Percentiles rank a stretch among this genome's conserved stretches.
phyloP scores from a whole-genome alignment of 2,329 filamentous ascomycete genomes.

The Beauveria scarabaeidicola region DNA sequence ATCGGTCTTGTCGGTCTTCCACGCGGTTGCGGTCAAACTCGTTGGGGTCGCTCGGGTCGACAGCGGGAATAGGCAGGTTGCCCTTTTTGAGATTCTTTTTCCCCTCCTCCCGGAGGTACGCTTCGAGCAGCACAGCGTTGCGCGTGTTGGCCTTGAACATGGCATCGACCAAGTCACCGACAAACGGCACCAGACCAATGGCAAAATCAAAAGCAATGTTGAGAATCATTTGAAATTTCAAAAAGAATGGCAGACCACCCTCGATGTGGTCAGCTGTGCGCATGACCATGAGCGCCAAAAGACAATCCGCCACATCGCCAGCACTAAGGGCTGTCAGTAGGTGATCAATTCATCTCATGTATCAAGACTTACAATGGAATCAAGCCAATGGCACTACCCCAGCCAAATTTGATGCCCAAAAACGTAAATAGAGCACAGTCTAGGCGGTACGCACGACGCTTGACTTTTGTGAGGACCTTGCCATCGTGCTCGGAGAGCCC shows the following conservation, averaged over 20 bases:
- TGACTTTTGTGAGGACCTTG: conserved; percentile 75
- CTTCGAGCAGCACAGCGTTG: conserved; percentile 62
- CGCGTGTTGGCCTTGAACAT: conserved; percentile 67
- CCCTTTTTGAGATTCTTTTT: conserved; percentile 43
- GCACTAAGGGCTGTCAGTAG: conserved; percentile 37
- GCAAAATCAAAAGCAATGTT: conserved; percentile 70
- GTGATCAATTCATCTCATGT: background rate
- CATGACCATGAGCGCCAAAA: conserved; percentile 69
- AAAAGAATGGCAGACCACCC: conserved; percentile 57
- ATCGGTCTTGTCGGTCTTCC: background rate
- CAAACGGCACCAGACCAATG: conserved; percentile 63
- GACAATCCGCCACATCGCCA: conserved; percentile 65
- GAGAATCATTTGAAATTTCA: conserved; percentile 66
- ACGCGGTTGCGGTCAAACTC: conserved; percentile 35
- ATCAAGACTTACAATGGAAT: conserved; percentile 61
- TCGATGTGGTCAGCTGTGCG: conserved; percentile 64
- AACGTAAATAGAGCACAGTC: conserved; percentile 79
- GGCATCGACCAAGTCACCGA: conserved; percentile 70
- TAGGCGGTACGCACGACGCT: conserved; percentile 74
- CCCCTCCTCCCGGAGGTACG: conserved; percentile 60
- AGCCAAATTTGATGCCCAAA: conserved; percentile 77
- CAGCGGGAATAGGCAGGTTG: conserved; percentile 36
- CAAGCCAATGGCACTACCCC: conserved; percentile 77
- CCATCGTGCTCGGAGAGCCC: conserved; percentile 79
- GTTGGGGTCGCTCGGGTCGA: conserved; percentile 45